A percentile compares a stretch with the other conserved stretches of the same genome.
These are phyloP conservation scores for Misopates orontium DNA, from an alignment of 257 asterid genomes.

Conservation along the genomic window DNA sequence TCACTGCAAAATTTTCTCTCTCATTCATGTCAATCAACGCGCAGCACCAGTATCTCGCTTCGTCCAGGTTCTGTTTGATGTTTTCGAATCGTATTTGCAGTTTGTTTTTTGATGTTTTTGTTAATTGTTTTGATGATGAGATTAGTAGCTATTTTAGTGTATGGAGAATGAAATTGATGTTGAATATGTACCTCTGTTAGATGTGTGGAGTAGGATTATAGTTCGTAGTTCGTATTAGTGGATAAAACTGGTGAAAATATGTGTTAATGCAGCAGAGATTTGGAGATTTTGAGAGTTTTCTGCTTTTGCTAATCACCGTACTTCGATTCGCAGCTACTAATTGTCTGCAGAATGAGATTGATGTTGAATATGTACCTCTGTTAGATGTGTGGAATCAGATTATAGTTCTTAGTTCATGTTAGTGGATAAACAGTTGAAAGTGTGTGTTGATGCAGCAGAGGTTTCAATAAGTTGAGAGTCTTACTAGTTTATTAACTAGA, in stretches of 20 bases:
- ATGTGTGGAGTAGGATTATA: not conserved
- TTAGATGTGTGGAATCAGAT: not conserved
- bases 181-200: too few species aligned
- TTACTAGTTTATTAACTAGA: too few species aligned
- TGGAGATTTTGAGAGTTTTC: not conserved
- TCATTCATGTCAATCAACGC: slow-evolving; percentile 56
- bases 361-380: too few species aligned
- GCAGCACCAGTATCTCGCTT: slow-evolving; percentile 49
- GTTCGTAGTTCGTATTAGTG: slow-evolving; percentile 2
- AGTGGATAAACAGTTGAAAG: not conserved
- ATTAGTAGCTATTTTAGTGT: too few species aligned
- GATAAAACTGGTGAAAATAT: not conserved
- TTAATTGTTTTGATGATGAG: not conserved
- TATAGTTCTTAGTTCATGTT: slow-evolving; percentile 1
- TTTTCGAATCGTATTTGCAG: not conserved
- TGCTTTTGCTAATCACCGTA: slow-evolving; percentile 31
- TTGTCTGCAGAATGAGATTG: too few species aligned
- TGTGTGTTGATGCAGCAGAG: not conserved
- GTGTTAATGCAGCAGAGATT: not conserved
- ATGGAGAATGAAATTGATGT: too few species aligned
- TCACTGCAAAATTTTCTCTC: slow-evolving; percentile 19
- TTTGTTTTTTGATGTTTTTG: not conserved
- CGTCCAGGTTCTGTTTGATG: slow-evolving; percentile 47
- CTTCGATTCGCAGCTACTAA: slow-evolving; percentile 15
- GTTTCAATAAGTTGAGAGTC: too few species aligned